These are phyloP conservation scores for Fistulinella prunicolor DNA, from an alignment of 768 basidiomycete species.

Conservation along the genomic window DNA sequence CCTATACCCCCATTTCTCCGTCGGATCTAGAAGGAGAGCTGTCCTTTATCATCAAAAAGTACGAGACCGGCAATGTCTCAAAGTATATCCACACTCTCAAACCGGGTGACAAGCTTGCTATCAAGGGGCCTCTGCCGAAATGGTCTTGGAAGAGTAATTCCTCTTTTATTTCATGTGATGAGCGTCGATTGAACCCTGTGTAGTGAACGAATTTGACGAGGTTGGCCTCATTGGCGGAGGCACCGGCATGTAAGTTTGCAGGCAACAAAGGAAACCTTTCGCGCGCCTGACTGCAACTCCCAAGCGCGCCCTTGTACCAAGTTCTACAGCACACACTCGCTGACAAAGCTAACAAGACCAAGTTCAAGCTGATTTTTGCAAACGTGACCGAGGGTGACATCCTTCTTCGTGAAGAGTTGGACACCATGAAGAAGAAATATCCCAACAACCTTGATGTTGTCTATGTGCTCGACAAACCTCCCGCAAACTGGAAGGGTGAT, in stretches of 20 bases:
- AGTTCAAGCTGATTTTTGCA: constrained; percentile 89
- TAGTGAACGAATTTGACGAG: constrained; percentile 81
- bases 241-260: constrained; percentile 72
- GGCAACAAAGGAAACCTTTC: neutral
- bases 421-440: constrained; percentile 62
- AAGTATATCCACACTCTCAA: constrained; percentile 79
- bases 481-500: constrained; percentile 56
- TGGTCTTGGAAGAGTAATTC: constrained; percentile 75
- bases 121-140: constrained; percentile 93
- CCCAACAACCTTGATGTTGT: constrained; percentile 76
- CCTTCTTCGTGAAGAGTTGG: constrained; percentile 76
- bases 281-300: constrained; percentile 1
- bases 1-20: constrained; percentile 90
- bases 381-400: constrained; percentile 92
- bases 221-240: constrained; percentile 92
- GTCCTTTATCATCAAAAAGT: constrained; percentile 80
- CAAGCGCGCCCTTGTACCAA: constrained; percentile 82
- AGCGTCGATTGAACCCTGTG: constrained; percentile 1
- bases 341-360: constrained; percentile 83
- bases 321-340: constrained; percentile 70
- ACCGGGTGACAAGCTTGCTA: constrained; percentile 74
- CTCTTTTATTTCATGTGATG: neutral
- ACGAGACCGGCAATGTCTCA: constrained; percentile 79
- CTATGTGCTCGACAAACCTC: constrained; percentile 82
- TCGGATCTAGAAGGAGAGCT: constrained; percentile 74